phyloP scores from a whole-genome alignment of 495 filamentous ascomycete species.

The Letharia columbiana region DNA sequence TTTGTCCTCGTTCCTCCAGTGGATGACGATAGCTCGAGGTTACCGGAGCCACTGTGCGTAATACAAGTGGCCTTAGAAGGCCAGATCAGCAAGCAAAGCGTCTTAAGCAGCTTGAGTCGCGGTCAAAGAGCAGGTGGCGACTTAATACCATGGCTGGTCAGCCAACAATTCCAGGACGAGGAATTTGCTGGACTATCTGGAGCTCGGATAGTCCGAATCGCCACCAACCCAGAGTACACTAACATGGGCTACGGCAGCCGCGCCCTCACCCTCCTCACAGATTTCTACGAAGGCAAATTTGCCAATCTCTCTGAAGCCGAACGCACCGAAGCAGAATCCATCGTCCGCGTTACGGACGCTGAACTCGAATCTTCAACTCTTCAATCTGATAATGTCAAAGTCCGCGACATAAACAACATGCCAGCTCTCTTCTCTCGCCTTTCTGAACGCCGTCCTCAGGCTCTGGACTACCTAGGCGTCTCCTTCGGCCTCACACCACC shows the following conservation, averaged over 20 bases:
- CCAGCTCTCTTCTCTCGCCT: conserved; percentile 89
- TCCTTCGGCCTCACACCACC: conserved; percentile 84
- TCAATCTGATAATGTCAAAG: conserved; percentile 75
- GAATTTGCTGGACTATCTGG: conserved; percentile 92
- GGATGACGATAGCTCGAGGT: conserved; percentile 59
- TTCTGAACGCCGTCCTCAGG: conserved; percentile 69
- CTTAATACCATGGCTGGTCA: conserved; percentile 95
- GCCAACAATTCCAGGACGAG: conserved; percentile 97
- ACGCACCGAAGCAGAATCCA: conserved; percentile 41
- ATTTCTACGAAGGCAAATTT: conserved; percentile 96
- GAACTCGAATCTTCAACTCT: conserved; percentile 73
- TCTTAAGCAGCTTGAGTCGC: conserved; percentile 78
- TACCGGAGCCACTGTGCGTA: conserved; percentile 91
- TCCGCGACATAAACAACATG: conserved; percentile 84
- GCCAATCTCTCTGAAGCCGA: conserved; percentile 64
- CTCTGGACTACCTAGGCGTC: conserved; percentile 87
- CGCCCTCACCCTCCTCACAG: conserved; percentile 72
- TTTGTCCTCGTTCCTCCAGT: conserved; percentile 90
- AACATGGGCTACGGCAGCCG: conserved; percentile 91
- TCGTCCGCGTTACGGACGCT: conserved; percentile 73
- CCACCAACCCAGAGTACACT: conserved; percentile 91
- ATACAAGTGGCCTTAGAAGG: conserved; percentile 94
- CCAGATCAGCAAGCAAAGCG: conserved; percentile 84
- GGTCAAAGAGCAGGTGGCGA: conserved; percentile 89
- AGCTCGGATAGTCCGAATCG: conserved; percentile 87